Evolutionary conservation across 2,329 filamentous ascomycete species (phyloP), one percentile per base, ranked within the genome.

Genomic region (Paramyrothecium roridum): DNA sequence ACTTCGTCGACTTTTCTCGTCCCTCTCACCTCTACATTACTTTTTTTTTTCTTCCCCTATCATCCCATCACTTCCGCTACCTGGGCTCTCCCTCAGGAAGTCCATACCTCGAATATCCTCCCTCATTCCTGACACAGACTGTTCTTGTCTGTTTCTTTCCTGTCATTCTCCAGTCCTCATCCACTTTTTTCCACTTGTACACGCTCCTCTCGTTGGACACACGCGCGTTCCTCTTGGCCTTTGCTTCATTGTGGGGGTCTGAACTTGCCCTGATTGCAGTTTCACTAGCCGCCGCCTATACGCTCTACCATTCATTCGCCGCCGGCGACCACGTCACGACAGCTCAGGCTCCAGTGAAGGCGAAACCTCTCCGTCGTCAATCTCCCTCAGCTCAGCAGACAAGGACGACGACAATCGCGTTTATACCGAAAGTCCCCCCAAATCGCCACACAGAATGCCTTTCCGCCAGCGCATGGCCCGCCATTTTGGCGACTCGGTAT

Each of bases 401-500:
- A 60, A 59, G 45, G 54, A 59, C 43, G 59, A 61, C 52, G 59
- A 61, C 49, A 53, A 54, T 50, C 71, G 61, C 55, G 37, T 43
- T 19, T 43, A 43, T 19, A 17, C 37, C 13, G 37, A 43, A 43
- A 43, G n/a, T 19, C 37, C 37, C 13, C 37, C 37, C 4, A 43
- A 43, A 13, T 43, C 37, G 13, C 37, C 13, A 6, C 37, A 43
- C 37, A 43, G n/a, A 13, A 74, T 75, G 72, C 70, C 72, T 21
- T 72, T 75, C 56, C 67, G 72, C 53, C 68, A 74, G 60, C 70
- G 71, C 54, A 73, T 79, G 68, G 75, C 75, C 52, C 76, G 76
- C 65, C 75, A 76, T 52, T 76, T 79, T 57, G 76, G 76, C 65
- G 76, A 79, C 61, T 72, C 76, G 60, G 75, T 78, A 72, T 65